Conservation (phyloP, 2,329 filamentous ascomycete species). For the Claviceps digitariae region DNA sequence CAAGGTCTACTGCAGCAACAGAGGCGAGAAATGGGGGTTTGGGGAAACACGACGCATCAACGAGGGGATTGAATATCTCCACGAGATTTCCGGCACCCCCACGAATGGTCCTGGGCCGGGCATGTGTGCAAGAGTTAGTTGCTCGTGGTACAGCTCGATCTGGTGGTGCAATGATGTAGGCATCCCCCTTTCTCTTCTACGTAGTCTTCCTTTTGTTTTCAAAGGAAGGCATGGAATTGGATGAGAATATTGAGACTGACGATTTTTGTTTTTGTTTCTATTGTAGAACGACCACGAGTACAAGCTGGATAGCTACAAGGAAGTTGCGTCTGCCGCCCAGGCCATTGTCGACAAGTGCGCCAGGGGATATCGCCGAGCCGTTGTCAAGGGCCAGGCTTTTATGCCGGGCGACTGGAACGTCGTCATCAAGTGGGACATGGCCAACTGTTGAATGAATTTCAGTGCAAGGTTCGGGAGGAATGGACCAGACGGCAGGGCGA, state of each 20-base stretch:
- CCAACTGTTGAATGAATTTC: constrained; percentile 18
- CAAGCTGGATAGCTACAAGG: not conserved
- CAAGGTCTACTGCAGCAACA: not conserved
- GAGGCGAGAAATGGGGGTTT: not conserved
- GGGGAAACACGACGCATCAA: not conserved
- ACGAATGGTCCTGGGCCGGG: not conserved
- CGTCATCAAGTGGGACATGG: not conserved
- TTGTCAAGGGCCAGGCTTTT: not conserved
- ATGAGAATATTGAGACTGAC: no score
- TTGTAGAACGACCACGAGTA: not conserved
- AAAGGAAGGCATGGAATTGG: no score
- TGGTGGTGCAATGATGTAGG: constrained; percentile 5
- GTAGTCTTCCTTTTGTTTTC: no score
- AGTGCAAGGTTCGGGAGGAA: no score
- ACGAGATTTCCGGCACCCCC: not conserved
- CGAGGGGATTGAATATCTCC: not conserved
- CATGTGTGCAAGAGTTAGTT: not conserved
- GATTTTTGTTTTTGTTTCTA: no score
- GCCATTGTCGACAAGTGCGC: not conserved
- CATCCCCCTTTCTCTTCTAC: no score
- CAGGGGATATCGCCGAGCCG: no score
- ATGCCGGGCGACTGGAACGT: not conserved
- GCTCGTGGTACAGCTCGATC: not conserved
- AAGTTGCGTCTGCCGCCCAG: not conserved
- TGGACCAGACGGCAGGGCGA: no score